Percentiles rank a stretch among this genome's conserved stretches.
phyloP scores from a whole-genome alignment of 108 stramenopile species.

The Cyclotella sp. region DNA sequence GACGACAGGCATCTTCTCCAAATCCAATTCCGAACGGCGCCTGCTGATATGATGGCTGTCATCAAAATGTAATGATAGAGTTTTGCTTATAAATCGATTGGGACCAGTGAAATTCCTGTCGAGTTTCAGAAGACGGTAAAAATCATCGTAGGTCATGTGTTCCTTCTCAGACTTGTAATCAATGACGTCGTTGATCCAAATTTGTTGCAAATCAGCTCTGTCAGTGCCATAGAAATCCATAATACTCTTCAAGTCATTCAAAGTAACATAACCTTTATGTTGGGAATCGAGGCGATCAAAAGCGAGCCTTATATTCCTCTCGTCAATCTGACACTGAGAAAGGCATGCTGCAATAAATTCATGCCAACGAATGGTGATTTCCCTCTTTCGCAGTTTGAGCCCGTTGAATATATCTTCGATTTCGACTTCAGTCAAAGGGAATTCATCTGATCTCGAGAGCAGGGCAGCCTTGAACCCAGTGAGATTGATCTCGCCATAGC shows the following conservation, averaged over 20 bases:
- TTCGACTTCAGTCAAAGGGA: constrained; percentile 62
- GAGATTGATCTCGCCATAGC: constrained; percentile 70
- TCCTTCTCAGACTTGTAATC: constrained; percentile 32
- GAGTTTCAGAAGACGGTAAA: constrained; percentile 29
- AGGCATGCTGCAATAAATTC: constrained; percentile 82
- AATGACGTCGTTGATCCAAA: constrained; percentile 29
- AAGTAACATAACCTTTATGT: constrained; percentile 66
- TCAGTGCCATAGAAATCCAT: constrained; percentile 42
- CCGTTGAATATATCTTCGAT: constrained; percentile 69
- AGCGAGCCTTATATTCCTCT: constrained; percentile 73
- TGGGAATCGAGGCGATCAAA: constrained; percentile 77
- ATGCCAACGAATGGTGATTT: constrained; percentile 73
- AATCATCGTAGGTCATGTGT: constrained; percentile 35
- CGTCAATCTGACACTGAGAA: constrained; percentile 69
- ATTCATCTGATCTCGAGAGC: constrained; percentile 50
- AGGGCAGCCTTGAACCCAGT: constrained; percentile 61
- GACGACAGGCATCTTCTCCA: neutral
- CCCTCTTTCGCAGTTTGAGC: constrained; percentile 50
- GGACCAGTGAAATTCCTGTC: constrained; percentile 6
- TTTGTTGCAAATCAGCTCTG: constrained; percentile 16
- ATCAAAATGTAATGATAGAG: neutral
- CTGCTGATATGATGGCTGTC: neutral
- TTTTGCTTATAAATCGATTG: constrained; percentile 5
- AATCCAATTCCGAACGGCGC: neutral
- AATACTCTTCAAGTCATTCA: constrained; percentile 59